Conservation (phyloP, 805 yeast genomes). For the Debaryomyces maramus region DNA sequence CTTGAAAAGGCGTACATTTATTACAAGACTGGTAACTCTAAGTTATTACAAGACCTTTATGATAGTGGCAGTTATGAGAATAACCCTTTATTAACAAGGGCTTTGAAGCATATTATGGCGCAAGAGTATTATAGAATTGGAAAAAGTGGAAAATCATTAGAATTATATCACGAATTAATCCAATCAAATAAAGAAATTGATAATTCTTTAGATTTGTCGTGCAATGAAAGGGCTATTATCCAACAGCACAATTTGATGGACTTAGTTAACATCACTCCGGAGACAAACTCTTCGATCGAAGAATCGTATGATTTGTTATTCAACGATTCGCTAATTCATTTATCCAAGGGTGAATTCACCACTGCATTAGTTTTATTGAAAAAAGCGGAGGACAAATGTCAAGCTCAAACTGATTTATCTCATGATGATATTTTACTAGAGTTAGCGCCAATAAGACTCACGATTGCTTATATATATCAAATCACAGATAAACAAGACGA, state of each 20-base stretch:
- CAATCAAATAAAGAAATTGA: conserved; percentile 31
- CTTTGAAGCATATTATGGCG: conserved; percentile 50
- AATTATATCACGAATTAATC: conserved; percentile 45
- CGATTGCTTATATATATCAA: conserved; percentile 56
- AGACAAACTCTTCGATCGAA: conserved; percentile 6
- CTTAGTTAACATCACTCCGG: conserved; percentile 1
- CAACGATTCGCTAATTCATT: conserved; percentile 55
- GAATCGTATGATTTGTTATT: conserved; percentile 56
- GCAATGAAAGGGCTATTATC: conserved; percentile 68
- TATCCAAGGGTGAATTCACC: conserved; percentile 40
- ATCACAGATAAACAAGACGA: conserved; percentile 30
- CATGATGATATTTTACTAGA: conserved; percentile 51
- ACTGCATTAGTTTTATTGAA: conserved; percentile 45
- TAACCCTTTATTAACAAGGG: conserved; percentile 25
- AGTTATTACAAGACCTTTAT: conserved; percentile 21
- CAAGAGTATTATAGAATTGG: conserved; percentile 56
- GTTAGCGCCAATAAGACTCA: conserved; percentile 59
- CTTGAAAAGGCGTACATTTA: conserved; percentile 59
- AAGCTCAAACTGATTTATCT: conserved; percentile 34
- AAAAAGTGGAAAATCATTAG: conserved; percentile 40
- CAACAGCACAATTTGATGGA: conserved; percentile 44
- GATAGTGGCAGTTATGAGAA: conserved; percentile 14
- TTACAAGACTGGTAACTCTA: conserved; percentile 55
- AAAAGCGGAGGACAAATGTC: conserved; percentile 46
- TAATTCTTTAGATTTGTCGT: conserved; percentile 52